These are phyloP conservation scores for Elongisporangium undulatum DNA, from an alignment of 352 stramenopile species.

Conservation along the genomic window DNA sequence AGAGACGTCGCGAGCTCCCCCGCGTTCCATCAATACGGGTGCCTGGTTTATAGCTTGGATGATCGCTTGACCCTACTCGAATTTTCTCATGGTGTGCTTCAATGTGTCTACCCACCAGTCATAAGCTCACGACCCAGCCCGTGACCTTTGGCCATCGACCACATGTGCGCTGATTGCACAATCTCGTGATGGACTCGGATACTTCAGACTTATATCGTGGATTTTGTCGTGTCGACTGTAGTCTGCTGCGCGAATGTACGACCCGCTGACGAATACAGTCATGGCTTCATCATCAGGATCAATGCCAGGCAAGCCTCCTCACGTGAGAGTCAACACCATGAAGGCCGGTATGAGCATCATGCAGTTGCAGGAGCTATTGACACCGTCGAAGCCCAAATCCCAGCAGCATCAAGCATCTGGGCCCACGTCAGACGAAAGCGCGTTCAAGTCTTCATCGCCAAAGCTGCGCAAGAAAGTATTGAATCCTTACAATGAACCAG, in stretches of 20 bases:
- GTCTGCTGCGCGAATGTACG: constrained; percentile 71
- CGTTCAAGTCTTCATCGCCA: not conserved
- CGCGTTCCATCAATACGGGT: constrained; percentile 36
- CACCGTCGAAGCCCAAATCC: constrained; percentile 19
- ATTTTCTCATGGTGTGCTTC: not conserved
- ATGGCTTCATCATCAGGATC: constrained; percentile 12
- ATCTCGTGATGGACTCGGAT: not conserved
- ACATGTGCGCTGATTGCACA: constrained; percentile 21
- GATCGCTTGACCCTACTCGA: not conserved
- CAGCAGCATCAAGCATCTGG: not conserved
- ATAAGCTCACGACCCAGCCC: constrained; percentile 31
- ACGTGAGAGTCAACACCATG: constrained; percentile 13
- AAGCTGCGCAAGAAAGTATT: not conserved
- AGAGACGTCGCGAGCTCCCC: constrained; percentile 12
- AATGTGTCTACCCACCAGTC: not conserved
- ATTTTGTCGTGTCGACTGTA: constrained; percentile 10
- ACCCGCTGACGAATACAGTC: constrained; percentile 42
- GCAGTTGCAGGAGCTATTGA: constrained; percentile 48
- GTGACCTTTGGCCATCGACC: constrained; percentile 75
- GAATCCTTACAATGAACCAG: constrained; percentile 3
- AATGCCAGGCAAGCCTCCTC: constrained; percentile 11
- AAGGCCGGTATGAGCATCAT: constrained; percentile 70
- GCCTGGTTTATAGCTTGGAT: not conserved
- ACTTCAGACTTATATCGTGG: not conserved
- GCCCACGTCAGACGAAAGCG: not conserved